These are phyloP conservation scores for Citrus glauca DNA, from an alignment of 345 rosid genomes.

Conservation along the genomic window DNA sequence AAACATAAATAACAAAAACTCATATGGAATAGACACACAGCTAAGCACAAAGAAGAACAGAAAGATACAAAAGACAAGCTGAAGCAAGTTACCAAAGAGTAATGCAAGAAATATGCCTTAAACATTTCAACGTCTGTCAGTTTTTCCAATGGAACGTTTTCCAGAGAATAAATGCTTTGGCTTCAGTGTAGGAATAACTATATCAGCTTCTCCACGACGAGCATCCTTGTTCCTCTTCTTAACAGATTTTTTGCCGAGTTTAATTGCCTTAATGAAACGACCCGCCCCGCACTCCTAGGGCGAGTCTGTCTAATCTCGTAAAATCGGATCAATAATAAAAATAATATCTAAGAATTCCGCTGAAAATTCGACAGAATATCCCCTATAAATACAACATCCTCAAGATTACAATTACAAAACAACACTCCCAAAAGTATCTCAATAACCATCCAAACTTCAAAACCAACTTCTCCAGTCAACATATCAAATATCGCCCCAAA, in stretches of 20 bases:
- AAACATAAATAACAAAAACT: neutral
- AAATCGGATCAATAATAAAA: no score
- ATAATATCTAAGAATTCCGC: no score
- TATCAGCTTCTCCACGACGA: conserved; percentile 78
- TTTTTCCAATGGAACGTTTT: conserved; percentile 74
- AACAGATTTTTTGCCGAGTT: conserved; percentile 44
- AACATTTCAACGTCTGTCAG: conserved; percentile 51
- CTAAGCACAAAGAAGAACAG: neutral
- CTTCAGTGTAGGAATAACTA: conserved; percentile 57
- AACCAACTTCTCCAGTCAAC: no score
- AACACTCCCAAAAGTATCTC: no score
- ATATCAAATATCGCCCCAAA: no score
- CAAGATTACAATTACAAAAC: no score
- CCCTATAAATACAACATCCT: no score
- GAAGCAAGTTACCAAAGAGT: neutral
- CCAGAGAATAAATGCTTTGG: conserved; percentile 75
- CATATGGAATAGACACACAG: neutral
- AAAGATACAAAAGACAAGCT: neutral
- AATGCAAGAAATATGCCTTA: conserved; percentile 8
- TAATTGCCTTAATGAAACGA: conserved; percentile 47
- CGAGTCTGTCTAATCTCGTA: no score
- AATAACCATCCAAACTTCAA: no score
- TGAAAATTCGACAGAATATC: no score
- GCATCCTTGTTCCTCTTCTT: conserved; percentile 85
- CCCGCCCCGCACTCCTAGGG: no score